Evolutionary conservation across 2,329 filamentous ascomycete species (phyloP), one percentile per base, ranked within the genome.

Genomic region (Eurotiales sp.): DNA sequence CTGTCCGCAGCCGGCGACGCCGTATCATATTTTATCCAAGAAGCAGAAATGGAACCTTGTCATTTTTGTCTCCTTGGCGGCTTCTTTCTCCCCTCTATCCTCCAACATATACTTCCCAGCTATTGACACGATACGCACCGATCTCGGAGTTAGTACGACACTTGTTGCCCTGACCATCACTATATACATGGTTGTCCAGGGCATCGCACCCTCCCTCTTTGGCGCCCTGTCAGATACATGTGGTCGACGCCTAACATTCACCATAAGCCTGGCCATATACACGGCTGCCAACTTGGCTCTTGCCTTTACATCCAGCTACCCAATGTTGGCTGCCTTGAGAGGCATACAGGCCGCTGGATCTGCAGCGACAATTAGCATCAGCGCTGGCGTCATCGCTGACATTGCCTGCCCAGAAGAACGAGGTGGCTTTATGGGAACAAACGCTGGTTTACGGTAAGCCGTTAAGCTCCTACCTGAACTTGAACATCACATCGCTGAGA

Each of bases 41-140:
- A 58, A 58, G 39, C 64, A 69, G 44, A 72, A 72, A 56, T 55
- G 64, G 52, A 62, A 67, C 46, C 68, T 73, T 8, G 64, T 72
- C 46, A 65, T 64, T 51, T 66, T 72, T 56, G 70, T 70, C 27
- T 65, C 69, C 2, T 58, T 70, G 27, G 69, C 65, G 8, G 70
- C 68, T 44, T 66, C 73, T 46, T 74, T 76, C 56, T 72, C 71
- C 3, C 73, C 72, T 1, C 56, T 77, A 4, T 71, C 71, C 3
- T 70, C 72, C 8, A 73, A 72, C 51, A 64, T 64, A 22, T 65
- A 65, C 43, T 65, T 61, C 51, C 62, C 62, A 1, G 59, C 60
- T 17, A 59, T 64, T 50, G 55, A 54, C 19, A 58, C 56, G 3
- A 53, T 65, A 25, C 57, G 59, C 6, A 23, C 50, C 5, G 57